Conservation (phyloP, 202 grass and related monocot species). For the Eragrostis tef region DNA sequence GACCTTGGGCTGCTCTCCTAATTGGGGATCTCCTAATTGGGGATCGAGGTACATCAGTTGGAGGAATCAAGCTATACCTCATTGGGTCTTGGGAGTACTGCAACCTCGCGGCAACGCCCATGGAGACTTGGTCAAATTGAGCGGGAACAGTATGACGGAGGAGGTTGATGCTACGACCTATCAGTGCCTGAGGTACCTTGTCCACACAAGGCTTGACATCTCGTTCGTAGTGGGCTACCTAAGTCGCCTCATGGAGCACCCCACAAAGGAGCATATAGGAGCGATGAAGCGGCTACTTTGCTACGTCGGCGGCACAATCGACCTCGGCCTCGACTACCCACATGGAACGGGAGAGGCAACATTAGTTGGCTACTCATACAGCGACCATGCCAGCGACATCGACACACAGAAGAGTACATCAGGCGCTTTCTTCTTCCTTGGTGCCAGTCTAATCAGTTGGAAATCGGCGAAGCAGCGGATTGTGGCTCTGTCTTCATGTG, state of each 20-base stretch:
- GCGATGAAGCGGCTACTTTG: not conserved
- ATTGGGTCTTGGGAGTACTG: too few species aligned
- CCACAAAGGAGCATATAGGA: too few species aligned
- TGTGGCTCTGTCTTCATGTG: not conserved
- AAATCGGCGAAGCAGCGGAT: not conserved
- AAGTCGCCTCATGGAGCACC: constrained; percentile 35
- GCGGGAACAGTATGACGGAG: too few species aligned
- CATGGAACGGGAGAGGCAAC: not conserved
- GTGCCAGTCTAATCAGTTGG: too few species aligned
- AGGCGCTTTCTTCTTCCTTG: not conserved
- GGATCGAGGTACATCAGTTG: not conserved
- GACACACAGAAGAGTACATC: not conserved
- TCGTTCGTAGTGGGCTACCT: not conserved
- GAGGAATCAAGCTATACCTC: not conserved
- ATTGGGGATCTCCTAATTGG: too few species aligned
- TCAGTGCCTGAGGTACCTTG: not conserved
- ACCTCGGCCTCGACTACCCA: constrained; percentile 11
- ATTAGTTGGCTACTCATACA: constrained; percentile 6
- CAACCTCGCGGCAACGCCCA: too few species aligned
- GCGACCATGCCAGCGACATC: too few species aligned
- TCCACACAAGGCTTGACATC: not conserved
- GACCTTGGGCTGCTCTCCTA: too few species aligned
- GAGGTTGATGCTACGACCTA: too few species aligned
- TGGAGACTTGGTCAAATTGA: too few species aligned
- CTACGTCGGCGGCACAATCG: constrained; percentile 3